Base-by-base conservation (phyloP, 345 rosid species). In the Turritis glabra region DNA sequence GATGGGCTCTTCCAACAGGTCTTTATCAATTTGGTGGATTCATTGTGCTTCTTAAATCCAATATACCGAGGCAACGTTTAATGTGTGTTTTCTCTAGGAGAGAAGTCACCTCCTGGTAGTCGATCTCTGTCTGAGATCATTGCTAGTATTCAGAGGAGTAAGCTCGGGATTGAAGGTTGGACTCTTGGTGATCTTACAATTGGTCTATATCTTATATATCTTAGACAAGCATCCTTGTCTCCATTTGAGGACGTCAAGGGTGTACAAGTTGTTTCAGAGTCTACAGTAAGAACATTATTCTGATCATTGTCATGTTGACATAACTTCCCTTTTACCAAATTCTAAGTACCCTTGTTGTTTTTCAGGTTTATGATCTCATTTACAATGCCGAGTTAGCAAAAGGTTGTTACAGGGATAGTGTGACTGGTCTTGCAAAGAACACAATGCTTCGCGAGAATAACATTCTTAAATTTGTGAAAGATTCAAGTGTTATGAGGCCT, bases 401-500 rank as follows among this genome's bases (percentile, higher is more conserved):
- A 83, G 91, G 91, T 8, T 87, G 82, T 60, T 90, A 92, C 54
- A 88, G 86, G 80, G 89, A 77, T 64, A 82, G 77, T 77, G 73
- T 80, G 4, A 64, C 77, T 50, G 79, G 81, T 65, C 84, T 95
- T 78, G 88, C 89, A 3, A 85, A 84, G 81, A 82, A 77, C 78
- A 88, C 88, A 51, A 92, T 92, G 98, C 96, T 95, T 52, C 84
- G 85, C 56, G 94, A 95, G 76, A 85, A 85, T 64, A 86, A 85
- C 43, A 66, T 92, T 78, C 77, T 88, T 71, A 89, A 92, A 76
- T 90, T 85, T 74, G 90, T 90, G 52, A 89, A 82, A 76, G 81
- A 81, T 79, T 95, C 92, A 21, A 84, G 86, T 35, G 91, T 95
- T 66, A 85, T 92, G 91, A 90, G 99, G 84, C 97, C 99, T 68